Evolutionary conservation across 495 filamentous ascomycete species (phyloP), one percentile per base, ranked within the genome.

Genomic region (Achaetomiella virescens): DNA sequence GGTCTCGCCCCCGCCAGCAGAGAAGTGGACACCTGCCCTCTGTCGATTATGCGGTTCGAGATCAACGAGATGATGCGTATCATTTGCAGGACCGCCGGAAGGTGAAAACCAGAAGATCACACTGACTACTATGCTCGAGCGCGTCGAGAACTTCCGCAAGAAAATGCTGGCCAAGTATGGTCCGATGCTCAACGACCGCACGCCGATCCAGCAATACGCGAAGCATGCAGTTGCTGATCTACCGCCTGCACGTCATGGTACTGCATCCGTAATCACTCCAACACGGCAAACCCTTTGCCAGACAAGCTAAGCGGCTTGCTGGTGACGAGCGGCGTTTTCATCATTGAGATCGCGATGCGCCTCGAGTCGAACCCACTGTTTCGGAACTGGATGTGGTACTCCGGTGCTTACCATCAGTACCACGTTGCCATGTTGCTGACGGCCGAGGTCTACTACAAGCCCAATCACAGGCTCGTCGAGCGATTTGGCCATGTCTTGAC

Each of bases 401-500:
- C 73, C 10, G 78, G 80, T 12, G 78, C 79, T 12, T 77, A 76
- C 54, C 74, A 81, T 55, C 78, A 82, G 52, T 83, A 77, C 52
- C 78, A 82, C 52, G 72, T 77, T 20, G 77, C 77, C 3, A 70
- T 84, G 22, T 57, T 81, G 10, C 67, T 83, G 24, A 72, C 79
- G 17, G 77, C 77, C 2, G 78, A 81, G 60, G 63, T 81, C 0
- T 85, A 78, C 64, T 76, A 77, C 21, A 75, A 77, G 47, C 83
- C 84, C 1, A 68, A 79, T 54, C 74, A 75, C 48, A 70, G 68
- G 50, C 71, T 82, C 41, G 82, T 82, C 20, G 73, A 77, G 29
- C 75, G 84, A 84, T 88, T 45, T 90, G 86, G 86, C 67, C 71
- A 6, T 86, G 82, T 55, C 72, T 90, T 11, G 84, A 89, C 61